phyloP scores from a whole-genome alignment of 2,329 filamentous ascomycete species.

The Lachnellula arida region DNA sequence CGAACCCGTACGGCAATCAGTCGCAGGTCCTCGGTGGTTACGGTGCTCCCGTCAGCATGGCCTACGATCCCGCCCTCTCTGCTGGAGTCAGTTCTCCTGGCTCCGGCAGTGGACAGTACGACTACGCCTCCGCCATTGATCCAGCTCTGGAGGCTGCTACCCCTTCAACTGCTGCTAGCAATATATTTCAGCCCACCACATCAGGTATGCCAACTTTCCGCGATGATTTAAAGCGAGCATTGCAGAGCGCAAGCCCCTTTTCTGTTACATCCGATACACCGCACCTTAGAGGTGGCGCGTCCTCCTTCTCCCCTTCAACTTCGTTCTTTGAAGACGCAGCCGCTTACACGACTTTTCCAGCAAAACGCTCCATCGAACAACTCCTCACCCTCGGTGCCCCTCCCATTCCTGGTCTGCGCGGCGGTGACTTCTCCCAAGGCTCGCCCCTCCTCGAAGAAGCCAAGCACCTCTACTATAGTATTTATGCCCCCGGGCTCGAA shows the following conservation, averaged over 20 bases:
- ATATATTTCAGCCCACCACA: slow-evolving; percentile 18
- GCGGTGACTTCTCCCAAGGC: slow-evolving; percentile 40
- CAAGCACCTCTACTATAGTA: slow-evolving; percentile 65
- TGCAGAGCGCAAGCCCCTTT: slow-evolving; percentile 34
- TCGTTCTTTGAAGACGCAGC: slow-evolving; percentile 30
- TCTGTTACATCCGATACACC: slow-evolving; percentile 36
- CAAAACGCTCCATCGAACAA: slow-evolving; percentile 68
- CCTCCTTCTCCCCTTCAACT: slow-evolving; percentile 35
- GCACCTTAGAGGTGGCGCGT: slow-evolving; percentile 48
- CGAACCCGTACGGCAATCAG: slow-evolving; percentile 44
- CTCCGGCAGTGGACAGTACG: slow-evolving; percentile 44
- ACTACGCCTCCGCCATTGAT: slow-evolving; percentile 60
- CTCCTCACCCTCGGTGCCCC: slow-evolving; percentile 61
- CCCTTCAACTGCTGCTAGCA: slow-evolving; percentile 22
- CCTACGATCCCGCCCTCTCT: slow-evolving; percentile 32
- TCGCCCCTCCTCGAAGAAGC: slow-evolving; percentile 58
- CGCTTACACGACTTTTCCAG: slow-evolving; percentile 45
- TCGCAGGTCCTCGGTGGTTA: slow-evolving; percentile 41
- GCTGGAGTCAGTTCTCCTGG: slow-evolving; percentile 40
- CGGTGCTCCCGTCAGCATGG: slow-evolving; percentile 33
- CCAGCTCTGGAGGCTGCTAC: slow-evolving; percentile 54
- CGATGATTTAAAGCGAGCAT: slow-evolving; percentile 28
- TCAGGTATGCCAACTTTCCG: slow-evolving; percentile 29
- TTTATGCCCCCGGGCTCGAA: slow-evolving; percentile 71
- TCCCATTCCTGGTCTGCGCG: slow-evolving; percentile 48